A percentile compares a stretch with the other conserved stretches of the same genome.
phyloP scores from a whole-genome alignment of 768 basidiomycete genomes.

The Naganishia kalamii region DNA sequence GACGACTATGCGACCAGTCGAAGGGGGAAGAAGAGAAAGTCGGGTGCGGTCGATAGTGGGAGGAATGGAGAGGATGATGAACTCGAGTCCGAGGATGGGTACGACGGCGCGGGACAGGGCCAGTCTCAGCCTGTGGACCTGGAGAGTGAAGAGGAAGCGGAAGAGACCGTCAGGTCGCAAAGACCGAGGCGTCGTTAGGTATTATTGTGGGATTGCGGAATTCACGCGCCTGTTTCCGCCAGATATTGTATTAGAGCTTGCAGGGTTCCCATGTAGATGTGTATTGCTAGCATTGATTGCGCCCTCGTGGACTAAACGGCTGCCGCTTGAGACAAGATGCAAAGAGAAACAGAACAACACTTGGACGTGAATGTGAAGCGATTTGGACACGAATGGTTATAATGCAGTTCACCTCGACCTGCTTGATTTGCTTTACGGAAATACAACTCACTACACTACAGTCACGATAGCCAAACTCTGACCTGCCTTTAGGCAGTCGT shows the following conservation, averaged over 20 bases:
- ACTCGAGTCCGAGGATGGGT: slow-evolving; percentile 10
- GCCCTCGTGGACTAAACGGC: no score
- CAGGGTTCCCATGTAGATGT: no score
- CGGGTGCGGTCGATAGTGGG: slow-evolving; percentile 8
- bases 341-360: no score
- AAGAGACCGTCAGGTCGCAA: background rate
- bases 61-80: slow-evolving; percentile 27
- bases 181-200: background rate
- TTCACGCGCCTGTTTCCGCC: no score
- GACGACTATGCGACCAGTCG: slow-evolving; percentile 25
- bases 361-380: background rate
- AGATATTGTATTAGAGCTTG: no score
- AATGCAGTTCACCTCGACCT: background rate
- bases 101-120: background rate
- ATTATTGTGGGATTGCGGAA: no score
- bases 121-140: slow-evolving; percentile 4
- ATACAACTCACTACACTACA: background rate
- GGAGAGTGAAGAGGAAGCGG: slow-evolving; percentile 3
- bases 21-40: slow-evolving; percentile 23
- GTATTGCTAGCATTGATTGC: no score
- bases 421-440: slow-evolving; percentile 14
- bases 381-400: background rate
- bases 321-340: no score
- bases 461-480: background rate
- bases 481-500: background rate